Percentiles rank a stretch among this genome's conserved stretches.
Evolutionary conservation across 2,329 filamentous ascomycete species (phyloP).

Genomic region (Aspergillus sp.): DNA sequence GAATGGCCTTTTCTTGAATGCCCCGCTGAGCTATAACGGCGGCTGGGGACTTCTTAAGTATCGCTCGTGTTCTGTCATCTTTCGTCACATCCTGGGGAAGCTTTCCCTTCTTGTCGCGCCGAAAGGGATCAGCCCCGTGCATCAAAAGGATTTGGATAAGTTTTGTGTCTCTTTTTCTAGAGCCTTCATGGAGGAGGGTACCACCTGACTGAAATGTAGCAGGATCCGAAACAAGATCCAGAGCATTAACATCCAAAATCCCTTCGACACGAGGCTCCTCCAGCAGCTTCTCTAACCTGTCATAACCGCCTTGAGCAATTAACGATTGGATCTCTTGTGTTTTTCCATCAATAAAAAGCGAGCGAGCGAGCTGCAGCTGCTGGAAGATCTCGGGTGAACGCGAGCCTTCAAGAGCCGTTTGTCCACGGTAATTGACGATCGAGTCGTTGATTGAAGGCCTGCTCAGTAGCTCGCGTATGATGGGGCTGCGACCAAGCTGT

Average conservation of each 20-base stretch:
- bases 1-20: slow-evolving; percentile 94
- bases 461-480: slow-evolving; percentile 82
- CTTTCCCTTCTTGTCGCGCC: slow-evolving; percentile 91
- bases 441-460: slow-evolving; percentile 85
- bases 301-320: slow-evolving; percentile 71
- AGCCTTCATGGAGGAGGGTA: slow-evolving; percentile 89
- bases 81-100: slow-evolving; percentile 95
- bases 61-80: slow-evolving; percentile 82
- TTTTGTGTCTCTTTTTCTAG: slow-evolving; percentile 79
- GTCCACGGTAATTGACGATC: slow-evolving; percentile 78
- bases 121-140: slow-evolving; percentile 94
- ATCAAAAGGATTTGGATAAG: slow-evolving; percentile 87
- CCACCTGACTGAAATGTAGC: slow-evolving; percentile 79
- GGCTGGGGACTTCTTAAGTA: slow-evolving; percentile 91
- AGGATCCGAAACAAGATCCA: slow-evolving; percentile 81
- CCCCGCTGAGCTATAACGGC: slow-evolving; percentile 91
- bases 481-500: slow-evolving; percentile 71
- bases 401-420: slow-evolving; percentile 82
- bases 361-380: slow-evolving; percentile 84
- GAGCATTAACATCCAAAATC: slow-evolving; percentile 86
- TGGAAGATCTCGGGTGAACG: slow-evolving; percentile 95
- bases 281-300: slow-evolving; percentile 72
- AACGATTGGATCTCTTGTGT: slow-evolving; percentile 80
- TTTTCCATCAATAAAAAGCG: slow-evolving; percentile 84
- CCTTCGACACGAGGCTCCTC: slow-evolving; percentile 84